Evolutionary conservation across 1,284 basidiomycete species (phyloP).

Genomic region (Pseudozyma sp.): DNA sequence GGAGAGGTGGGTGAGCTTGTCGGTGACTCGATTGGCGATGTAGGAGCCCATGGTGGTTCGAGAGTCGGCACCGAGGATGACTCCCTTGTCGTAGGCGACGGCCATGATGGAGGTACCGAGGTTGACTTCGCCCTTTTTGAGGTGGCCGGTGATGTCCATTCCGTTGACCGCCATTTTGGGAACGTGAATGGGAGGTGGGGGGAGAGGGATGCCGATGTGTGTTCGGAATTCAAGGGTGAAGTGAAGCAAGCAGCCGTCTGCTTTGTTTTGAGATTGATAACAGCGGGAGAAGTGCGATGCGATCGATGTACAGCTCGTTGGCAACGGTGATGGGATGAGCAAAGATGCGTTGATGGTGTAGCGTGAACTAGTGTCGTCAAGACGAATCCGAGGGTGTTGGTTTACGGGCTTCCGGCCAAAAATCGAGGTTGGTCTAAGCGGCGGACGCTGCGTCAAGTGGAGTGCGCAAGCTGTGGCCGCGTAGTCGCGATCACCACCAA

Average conservation of each 20-base stretch:
- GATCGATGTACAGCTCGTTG: no score
- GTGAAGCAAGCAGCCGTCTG: not conserved
- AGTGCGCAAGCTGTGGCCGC: constrained; percentile 32
- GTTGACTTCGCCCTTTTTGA: constrained; percentile 68
- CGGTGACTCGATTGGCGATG: constrained; percentile 98
- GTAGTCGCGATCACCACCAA: constrained; percentile 39
- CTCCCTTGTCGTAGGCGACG: constrained; percentile 92
- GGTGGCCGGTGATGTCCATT: constrained; percentile 51
- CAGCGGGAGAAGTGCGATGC: no score
- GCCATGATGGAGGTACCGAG: constrained; percentile 95
- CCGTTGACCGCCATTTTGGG: constrained; percentile 47
- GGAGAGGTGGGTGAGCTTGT: constrained; percentile 96
- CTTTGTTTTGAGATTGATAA: no score
- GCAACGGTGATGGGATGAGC: no score
- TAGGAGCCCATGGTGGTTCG: constrained; percentile 96
- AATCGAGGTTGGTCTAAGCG: constrained; percentile 36
- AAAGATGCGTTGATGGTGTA: no score
- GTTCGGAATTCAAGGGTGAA: not conserved
- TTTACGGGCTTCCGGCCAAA: constrained; percentile 1
- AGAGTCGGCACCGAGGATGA: constrained; percentile 96
- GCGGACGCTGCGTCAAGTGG: constrained; percentile 33
- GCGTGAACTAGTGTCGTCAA: not conserved
- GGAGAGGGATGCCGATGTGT: not conserved
- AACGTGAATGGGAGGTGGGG: not conserved
- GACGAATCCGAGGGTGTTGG: constrained; percentile 17